phyloP scores from a whole-genome alignment of 139 green algal species.

The Diplosphaera chodatii region DNA sequence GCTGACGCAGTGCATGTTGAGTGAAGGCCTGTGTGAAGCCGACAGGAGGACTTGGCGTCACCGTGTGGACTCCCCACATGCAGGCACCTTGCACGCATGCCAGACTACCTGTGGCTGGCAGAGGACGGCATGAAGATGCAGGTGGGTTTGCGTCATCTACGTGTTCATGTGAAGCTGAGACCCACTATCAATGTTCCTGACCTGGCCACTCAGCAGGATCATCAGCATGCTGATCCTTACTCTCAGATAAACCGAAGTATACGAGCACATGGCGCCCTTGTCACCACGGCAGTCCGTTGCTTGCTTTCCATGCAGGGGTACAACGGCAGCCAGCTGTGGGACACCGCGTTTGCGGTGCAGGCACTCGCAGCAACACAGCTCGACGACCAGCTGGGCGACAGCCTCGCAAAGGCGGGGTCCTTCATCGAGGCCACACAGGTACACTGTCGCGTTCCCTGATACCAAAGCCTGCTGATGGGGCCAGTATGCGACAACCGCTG shows the following conservation, averaged over 20 bases:
- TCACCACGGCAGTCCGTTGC: slow-evolving; percentile 8
- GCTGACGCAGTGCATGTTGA: too few relatives aligned
- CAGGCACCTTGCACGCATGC: slow-evolving; percentile 74
- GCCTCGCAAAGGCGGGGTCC: slow-evolving; percentile 53
- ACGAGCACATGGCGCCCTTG: too few relatives aligned
- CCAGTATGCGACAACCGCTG: too few relatives aligned
- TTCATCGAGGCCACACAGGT: slow-evolving; percentile 83
- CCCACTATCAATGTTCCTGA: slow-evolving; percentile 94
- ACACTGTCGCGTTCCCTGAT: background rate
- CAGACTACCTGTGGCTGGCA: slow-evolving; percentile 96
- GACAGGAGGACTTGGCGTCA: too few relatives aligned
- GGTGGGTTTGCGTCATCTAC: too few relatives aligned
- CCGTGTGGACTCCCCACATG: too few relatives aligned
- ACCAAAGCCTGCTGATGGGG: too few relatives aligned
- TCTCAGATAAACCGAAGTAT: too few relatives aligned
- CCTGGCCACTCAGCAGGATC: too few relatives aligned
- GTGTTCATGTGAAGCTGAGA: too few relatives aligned
- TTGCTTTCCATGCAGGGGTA: slow-evolving; percentile 81
- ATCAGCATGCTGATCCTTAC: too few relatives aligned
- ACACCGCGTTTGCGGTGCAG: slow-evolving; percentile 93
- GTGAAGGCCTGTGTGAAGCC: too few relatives aligned
- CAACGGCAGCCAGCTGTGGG: slow-evolving; percentile 96
- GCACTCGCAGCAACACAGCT: slow-evolving; percentile 55
- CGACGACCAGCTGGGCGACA: slow-evolving; percentile 27
- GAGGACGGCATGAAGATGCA: slow-evolving; percentile 98